These are phyloP conservation scores for Grosmannia clavigera DNA, from an alignment of 2,329 filamentous ascomycete genomes.

Conservation along the genomic window DNA sequence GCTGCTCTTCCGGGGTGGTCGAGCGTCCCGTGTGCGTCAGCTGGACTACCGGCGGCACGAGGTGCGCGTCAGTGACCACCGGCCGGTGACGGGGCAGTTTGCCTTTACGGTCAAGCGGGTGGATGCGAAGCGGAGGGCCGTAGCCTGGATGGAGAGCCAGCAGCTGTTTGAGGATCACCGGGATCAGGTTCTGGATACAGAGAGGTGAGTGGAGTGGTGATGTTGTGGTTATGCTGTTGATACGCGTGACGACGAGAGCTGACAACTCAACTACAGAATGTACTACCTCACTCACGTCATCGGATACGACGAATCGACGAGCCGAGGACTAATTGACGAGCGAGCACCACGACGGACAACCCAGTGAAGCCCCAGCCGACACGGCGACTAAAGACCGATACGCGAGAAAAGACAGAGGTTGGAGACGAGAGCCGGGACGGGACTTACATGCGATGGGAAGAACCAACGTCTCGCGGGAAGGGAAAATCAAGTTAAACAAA, in stretches of 20 bases:
- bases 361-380: slow-evolving; percentile 16
- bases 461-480: not conserved
- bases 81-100: slow-evolving; percentile 81
- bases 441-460: not conserved
- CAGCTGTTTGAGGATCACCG: slow-evolving; percentile 62
- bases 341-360: slow-evolving; percentile 16
- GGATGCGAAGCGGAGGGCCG: slow-evolving; percentile 49
- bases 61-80: slow-evolving; percentile 80
- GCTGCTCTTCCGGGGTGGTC: slow-evolving; percentile 62
- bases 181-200: slow-evolving; percentile 53
- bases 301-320: slow-evolving; percentile 41
- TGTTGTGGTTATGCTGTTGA: no score
- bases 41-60: slow-evolving; percentile 82
- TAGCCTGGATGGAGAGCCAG: slow-evolving; percentile 61
- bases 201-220: slow-evolving; percentile 51
- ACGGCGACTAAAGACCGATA: slow-evolving; percentile 8
- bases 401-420: not conserved
- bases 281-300: slow-evolving; percentile 38
- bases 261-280: slow-evolving; percentile 23
- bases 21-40: slow-evolving; percentile 63
- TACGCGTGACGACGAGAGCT: not conserved
- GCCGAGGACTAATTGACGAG: slow-evolving; percentile 32
- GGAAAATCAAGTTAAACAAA: not conserved
- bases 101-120: slow-evolving; percentile 76
- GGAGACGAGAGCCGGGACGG: not conserved